Conservation (phyloP, 2,329 filamentous ascomycete species). For the Pezicula rhizophila region DNA sequence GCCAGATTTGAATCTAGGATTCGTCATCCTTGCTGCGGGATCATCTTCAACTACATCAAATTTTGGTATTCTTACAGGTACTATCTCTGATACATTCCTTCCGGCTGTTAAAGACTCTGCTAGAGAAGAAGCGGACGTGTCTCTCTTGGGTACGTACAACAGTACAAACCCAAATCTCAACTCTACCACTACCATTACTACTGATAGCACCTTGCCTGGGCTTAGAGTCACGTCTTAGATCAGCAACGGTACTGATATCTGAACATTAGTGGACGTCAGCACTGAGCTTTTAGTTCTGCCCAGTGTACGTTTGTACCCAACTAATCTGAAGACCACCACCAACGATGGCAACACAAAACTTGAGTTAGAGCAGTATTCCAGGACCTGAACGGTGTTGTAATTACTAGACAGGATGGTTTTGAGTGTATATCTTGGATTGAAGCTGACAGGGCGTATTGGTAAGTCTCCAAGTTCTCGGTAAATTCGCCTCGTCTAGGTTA, state of each 20-base stretch:
- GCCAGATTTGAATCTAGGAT: slow-evolving; percentile 37
- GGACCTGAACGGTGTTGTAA: neutral
- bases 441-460: slow-evolving; percentile 17
- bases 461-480: no score
- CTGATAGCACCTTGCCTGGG: slow-evolving; percentile 15
- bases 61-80: slow-evolving; percentile 18
- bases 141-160: slow-evolving; percentile 22
- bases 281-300: neutral
- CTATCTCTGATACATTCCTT: slow-evolving; percentile 24
- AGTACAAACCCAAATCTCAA: slow-evolving; percentile 7
- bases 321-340: slow-evolving; percentile 8
- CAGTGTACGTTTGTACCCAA: slow-evolving; percentile 10
- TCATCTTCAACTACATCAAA: neutral
- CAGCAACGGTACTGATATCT: slow-evolving; percentile 26
- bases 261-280: neutral
- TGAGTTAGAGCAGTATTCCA: slow-evolving; percentile 9
- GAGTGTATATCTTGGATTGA: slow-evolving; percentile 13
- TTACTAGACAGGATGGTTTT: slow-evolving; percentile 7
- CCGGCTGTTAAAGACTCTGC: slow-evolving; percentile 28
- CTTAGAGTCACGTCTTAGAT: slow-evolving; percentile 25
- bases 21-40: slow-evolving; percentile 33
- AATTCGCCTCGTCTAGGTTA: no score
- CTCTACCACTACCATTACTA: slow-evolving; percentile 6
- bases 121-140: slow-evolving; percentile 20
- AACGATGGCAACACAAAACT: slow-evolving; percentile 5